Base-by-base conservation (phyloP, 2,329 filamentous ascomycete genomes). In the Trichoderma simmonsii region DNA sequence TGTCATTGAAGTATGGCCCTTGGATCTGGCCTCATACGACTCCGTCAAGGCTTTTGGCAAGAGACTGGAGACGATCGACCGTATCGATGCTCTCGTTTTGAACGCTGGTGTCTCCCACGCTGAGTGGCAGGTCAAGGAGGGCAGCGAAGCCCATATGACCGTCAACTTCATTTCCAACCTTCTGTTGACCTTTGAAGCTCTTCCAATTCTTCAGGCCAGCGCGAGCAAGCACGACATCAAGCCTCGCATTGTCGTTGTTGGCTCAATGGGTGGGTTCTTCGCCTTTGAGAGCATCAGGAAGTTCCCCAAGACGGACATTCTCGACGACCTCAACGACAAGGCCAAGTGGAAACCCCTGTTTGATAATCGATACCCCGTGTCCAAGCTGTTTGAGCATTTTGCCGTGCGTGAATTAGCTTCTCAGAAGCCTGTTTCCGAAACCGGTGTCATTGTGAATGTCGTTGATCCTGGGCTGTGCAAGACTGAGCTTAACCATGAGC, bases 91-190 rank as follows among this genome's bases (percentile, higher is more conserved):
- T 3, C 73, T 86, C 0, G 71, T 86, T 8, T 78, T 81, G 63
- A 86, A 85, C 65, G 85, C 85, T 4, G 75, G 77, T 15, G 36
- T 77, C 15, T 66, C 75, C 9, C 72, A 67, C 5, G 39, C 73
- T 6, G 63, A 70, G 6, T 76, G 74, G 54, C 70, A 74, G 15
- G 65, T 77, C 54, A 73, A 77, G 24, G 83, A 84, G 70, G 85
- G 83, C 3, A 79, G 82, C 68, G 85, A 87, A 76, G 75, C 75
- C 15, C 82, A 78, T 32, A 75, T 86, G 63, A 83, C 82, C 4
- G 81, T 86, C 60, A 87, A 87, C 74, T 82, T 86, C 21, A 77
- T 87, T 43, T 81, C 80, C 3, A 86, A 83, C 0, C 82, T 84
- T 43, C 77, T 87, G 32, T 78, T 87, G 68, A 81, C 82, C 0